These are phyloP conservation scores for Pyricularia sp. DNA, from an alignment of 2,329 filamentous ascomycete species.

Conservation along the genomic window DNA sequence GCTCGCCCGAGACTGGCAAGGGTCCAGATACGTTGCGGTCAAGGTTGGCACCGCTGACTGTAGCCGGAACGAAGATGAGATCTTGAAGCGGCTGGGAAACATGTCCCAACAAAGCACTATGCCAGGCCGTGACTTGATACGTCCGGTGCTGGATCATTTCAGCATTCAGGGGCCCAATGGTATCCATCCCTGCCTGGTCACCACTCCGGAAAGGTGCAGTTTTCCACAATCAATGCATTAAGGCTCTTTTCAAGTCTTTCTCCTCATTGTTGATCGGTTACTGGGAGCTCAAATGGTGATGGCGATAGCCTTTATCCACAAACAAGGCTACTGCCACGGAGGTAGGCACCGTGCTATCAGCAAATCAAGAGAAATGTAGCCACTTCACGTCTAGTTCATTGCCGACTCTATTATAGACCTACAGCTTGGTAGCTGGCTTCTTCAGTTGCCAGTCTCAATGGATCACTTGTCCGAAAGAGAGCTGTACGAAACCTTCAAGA, in stretches of 20 bases:
- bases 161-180: slow-evolving; percentile 10
- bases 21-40: not conserved
- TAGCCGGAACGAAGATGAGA: not conserved
- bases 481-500: not conserved
- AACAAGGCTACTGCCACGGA: not conserved
- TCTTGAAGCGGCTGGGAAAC: not conserved
- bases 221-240: not conserved
- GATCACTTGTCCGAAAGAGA: not conserved
- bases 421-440: not conserved
- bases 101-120: not conserved
- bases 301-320: not conserved
- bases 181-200: not conserved
- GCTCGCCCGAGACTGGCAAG: not conserved
- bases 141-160: not conserved
- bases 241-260: not conserved
- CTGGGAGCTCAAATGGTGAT: not conserved
- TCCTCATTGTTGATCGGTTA: not conserved
- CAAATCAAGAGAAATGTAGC: too few relatives aligned
- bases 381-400: too few relatives aligned
- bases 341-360: not conserved
- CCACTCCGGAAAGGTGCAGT: not conserved
- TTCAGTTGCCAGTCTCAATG: not conserved
- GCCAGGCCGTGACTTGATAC: not conserved
- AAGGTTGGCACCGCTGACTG: not conserved
- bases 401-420: not conserved